Evolutionary conservation across 179 eudicot species (phyloP), one percentile per base, ranked within the genome.

Genomic region (Silene coronaria): DNA sequence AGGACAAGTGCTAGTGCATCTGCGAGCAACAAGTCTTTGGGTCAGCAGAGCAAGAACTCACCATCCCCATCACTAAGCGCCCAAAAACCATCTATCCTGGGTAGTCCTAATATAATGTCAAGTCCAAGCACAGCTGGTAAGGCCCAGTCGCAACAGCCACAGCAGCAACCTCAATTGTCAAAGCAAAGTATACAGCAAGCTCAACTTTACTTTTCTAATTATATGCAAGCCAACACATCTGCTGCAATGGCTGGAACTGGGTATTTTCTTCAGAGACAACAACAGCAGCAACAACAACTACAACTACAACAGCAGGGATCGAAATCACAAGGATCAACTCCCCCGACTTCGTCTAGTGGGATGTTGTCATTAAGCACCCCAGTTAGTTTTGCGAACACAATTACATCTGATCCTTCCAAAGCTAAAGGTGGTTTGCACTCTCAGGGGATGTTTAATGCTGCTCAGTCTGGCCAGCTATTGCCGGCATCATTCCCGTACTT

Each of bases 61-160:
- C 71, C 80, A 4, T 76, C 91, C 16, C 68, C 79, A 24, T 71
- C 91, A 13, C 22, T 65, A 1, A 58, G 83, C n/a, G 77, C 75
- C 81, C 90, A 81, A 58, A 89, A 89, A 74, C 84, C 89, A 1
- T 95, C 99, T 3, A 81, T 88, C 48, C 88, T 92, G 19, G 93
- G 99, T 8, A 89, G 87, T 76, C 90, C 93, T 14, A 92, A 90
- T 75, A 76, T 79, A 19, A 74, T 82, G 69, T 38, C 86, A 10
- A 78, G 87, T 17, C 45, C 88, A 19, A 69, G 42, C 48, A 61
- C 81, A 46, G 80, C 79, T 3, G 42, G 82, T 3, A 91, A 90
- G 77, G 22, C 87, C 11, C 91, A 86, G 64, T 53, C 36, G 73
- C 89, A 82, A 14, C 87, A 86, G 64, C 70, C 74, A 27, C 89